Percentiles rank a stretch among this genome's conserved stretches.
Conservation (phyloP, 2,329 filamentous ascomycete genomes). For the Cladobotryum mycophilum region DNA sequence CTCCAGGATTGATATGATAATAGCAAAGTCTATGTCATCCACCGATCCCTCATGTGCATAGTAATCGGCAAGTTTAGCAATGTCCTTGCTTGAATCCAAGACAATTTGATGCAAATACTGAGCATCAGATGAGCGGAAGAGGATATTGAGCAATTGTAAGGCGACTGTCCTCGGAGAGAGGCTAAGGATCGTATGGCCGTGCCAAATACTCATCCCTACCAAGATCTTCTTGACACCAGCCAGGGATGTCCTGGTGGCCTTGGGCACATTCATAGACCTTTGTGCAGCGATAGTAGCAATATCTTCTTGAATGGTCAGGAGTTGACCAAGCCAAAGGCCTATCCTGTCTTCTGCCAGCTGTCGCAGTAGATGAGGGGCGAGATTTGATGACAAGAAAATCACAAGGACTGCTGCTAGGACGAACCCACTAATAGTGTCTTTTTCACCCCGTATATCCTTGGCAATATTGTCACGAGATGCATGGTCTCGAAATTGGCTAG, state of each 20-base stretch:
- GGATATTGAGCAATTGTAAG: constrained; percentile 54
- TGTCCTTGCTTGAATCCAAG: constrained; percentile 21
- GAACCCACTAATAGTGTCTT: constrained; percentile 57
- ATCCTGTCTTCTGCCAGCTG: constrained; percentile 51
- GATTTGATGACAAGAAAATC: constrained; percentile 54
- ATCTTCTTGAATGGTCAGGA: constrained; percentile 49
- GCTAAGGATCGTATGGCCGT: constrained; percentile 38
- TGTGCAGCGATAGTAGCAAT: constrained; percentile 58
- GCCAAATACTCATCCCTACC: constrained; percentile 54
- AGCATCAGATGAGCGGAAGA: constrained; percentile 24
- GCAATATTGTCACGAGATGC: constrained; percentile 65
- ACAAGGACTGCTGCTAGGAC: constrained; percentile 58
- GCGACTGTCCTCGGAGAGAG: constrained; percentile 59
- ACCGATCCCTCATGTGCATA: constrained; percentile 15
- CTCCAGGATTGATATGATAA: constrained; percentile 36
- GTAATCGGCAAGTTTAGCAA: constrained; percentile 19
- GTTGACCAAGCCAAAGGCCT: constrained; percentile 46
- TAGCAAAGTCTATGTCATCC: constrained; percentile 34
- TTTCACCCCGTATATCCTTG: constrained; percentile 51
- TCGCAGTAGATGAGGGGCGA: constrained; percentile 52
- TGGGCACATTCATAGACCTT: constrained; percentile 63
- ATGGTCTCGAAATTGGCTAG: constrained; percentile 66
- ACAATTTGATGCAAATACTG: constrained; percentile 23
- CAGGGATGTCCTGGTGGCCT: constrained; percentile 52
- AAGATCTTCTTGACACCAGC: constrained; percentile 48